phyloP scores from a whole-genome alignment of 2,329 filamentous ascomycete genomes.

The Dothideomycetes sp. region DNA sequence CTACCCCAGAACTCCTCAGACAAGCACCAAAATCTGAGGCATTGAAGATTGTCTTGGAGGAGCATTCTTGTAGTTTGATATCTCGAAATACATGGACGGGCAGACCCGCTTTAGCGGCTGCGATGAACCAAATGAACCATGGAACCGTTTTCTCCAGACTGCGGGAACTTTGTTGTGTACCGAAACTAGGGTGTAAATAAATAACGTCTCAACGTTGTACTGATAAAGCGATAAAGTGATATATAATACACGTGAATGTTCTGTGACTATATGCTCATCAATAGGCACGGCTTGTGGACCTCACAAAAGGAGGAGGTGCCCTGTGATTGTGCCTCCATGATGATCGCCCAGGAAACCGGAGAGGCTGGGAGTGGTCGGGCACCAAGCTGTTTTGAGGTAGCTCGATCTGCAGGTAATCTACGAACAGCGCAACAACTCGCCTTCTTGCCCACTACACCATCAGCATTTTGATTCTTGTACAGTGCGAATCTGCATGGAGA shows the following conservation, averaged over 20 bases:
- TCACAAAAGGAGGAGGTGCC: too few relatives aligned
- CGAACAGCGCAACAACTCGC: background rate
- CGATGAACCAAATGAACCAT: background rate
- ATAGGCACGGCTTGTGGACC: too few relatives aligned
- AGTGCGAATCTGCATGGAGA: background rate
- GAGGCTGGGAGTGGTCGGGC: background rate
- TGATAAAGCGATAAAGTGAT: background rate
- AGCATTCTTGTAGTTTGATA: too few relatives aligned
- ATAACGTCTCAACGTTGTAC: background rate
- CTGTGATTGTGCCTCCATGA: background rate
- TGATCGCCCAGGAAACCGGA: background rate
- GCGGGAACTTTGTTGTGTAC: background rate
- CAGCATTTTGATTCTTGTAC: conserved; percentile 1
- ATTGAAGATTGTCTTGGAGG: too few relatives aligned
- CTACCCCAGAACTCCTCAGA: too few relatives aligned
- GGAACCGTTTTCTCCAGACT: background rate
- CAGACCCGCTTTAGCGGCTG: background rate
- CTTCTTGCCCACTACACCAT: background rate
- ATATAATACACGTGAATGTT: background rate
- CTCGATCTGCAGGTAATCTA: background rate
- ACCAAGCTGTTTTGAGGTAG: background rate
- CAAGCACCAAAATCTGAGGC: too few relatives aligned
- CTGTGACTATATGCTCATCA: background rate
- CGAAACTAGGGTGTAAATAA: background rate
- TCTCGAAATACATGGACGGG: background rate